These are phyloP conservation scores for Fistulinella staudtii DNA, from an alignment of 1,284 basidiomycete genomes.

Conservation along the genomic window DNA sequence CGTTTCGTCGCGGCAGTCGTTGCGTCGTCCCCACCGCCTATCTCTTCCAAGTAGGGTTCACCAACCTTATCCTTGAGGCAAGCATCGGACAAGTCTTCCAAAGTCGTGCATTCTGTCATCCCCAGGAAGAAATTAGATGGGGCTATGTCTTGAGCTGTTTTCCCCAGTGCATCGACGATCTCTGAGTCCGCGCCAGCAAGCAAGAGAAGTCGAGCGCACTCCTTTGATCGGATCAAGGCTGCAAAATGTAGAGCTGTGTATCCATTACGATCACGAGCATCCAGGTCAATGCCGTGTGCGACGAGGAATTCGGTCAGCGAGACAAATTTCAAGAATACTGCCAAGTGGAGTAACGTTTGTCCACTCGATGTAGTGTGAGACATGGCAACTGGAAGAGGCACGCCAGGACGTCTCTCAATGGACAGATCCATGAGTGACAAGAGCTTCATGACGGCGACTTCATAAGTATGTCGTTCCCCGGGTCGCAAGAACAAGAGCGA, in stretches of 20 bases:
- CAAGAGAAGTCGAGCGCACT: constrained; percentile 68
- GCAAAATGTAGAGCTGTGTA: constrained; percentile 90
- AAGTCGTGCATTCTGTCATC: constrained; percentile 35
- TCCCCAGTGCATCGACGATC: constrained; percentile 73
- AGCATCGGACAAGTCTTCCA: constrained; percentile 21
- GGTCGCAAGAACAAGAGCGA: constrained; percentile 49
- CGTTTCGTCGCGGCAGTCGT: constrained; percentile 32
- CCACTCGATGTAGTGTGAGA: constrained; percentile 65
- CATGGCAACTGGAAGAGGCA: constrained; percentile 46
- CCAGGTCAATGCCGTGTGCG: constrained; percentile 70
- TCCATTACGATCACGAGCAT: constrained; percentile 86
- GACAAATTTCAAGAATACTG: constrained; percentile 77
- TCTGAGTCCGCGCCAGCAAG: constrained; percentile 77
- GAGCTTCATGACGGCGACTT: constrained; percentile 76
- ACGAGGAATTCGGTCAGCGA: constrained; percentile 73
- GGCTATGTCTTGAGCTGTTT: constrained; percentile 77
- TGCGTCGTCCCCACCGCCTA: constrained; percentile 60
- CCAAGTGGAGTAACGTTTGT: constrained; percentile 86
- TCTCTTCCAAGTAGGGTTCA: constrained; percentile 65
- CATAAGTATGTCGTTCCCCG: constrained; percentile 60
- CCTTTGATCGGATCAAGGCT: constrained; percentile 61
- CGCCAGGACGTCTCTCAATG: constrained; percentile 39
- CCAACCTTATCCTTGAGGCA: constrained; percentile 49
- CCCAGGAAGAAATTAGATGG: constrained; percentile 55
- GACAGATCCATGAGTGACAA: constrained; percentile 68